Percentiles rank a stretch among this genome's conserved stretches.
These are phyloP conservation scores for Chalciporus sphaerocephalus DNA, from an alignment of 768 basidiomycete genomes.

Conservation along the genomic window DNA sequence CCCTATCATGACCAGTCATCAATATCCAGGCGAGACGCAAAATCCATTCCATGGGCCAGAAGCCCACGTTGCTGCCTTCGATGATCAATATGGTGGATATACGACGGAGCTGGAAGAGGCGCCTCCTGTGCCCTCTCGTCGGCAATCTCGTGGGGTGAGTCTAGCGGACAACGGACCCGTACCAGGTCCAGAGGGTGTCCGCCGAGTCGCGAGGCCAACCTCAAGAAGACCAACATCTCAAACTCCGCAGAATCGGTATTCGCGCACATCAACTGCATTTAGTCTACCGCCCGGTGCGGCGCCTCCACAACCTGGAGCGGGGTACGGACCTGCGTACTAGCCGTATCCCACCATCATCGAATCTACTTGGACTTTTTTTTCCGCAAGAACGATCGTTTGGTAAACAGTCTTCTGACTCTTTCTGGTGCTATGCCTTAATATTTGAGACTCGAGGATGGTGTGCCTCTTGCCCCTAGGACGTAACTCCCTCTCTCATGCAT, in stretches of 20 bases:
- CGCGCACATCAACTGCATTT: constrained; percentile 50
- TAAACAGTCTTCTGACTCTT: background rate
- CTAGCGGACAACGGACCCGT: constrained; percentile 83
- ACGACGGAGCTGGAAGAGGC: constrained; percentile 37
- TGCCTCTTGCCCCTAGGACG: constrained; percentile 2
- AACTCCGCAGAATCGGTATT: constrained; percentile 65
- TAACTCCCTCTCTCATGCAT: background rate
- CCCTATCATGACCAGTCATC: constrained; percentile 32
- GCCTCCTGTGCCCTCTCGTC: constrained; percentile 10
- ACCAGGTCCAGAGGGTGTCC: constrained; percentile 70
- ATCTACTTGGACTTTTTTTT: constrained; percentile 3
- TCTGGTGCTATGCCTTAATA: constrained; percentile 3
- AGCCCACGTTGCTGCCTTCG: constrained; percentile 38
- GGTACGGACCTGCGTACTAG: constrained; percentile 15
- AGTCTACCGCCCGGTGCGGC: constrained; percentile 75
- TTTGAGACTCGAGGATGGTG: constrained; percentile 14
- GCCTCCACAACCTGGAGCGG: constrained; percentile 44
- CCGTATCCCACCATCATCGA: background rate
- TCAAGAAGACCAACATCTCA: constrained; percentile 58
- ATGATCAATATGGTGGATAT: constrained; percentile 32
- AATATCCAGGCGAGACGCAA: constrained; percentile 44
- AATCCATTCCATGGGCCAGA: constrained; percentile 58
- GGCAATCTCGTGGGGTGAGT: constrained; percentile 59
- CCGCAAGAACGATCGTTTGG: constrained; percentile 1
- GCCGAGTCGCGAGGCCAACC: constrained; percentile 65